Evolutionary conservation across 139 green algal species (phyloP), one percentile per base, ranked within the genome.

Genomic region (Chlorella sorokiniana): DNA sequence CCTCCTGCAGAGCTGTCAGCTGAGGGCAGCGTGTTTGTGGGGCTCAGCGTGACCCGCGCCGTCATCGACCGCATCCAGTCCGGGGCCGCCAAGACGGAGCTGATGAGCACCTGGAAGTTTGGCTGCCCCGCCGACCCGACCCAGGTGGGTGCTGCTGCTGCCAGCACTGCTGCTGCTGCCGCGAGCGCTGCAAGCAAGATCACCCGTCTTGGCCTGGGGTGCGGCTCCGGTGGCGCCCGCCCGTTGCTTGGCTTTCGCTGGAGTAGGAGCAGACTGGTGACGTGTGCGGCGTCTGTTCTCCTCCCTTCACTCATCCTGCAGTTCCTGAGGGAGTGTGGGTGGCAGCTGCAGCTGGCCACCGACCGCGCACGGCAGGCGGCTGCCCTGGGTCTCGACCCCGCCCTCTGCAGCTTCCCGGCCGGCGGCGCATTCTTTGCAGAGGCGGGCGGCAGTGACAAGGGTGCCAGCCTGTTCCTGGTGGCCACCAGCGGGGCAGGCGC

Each of bases 21-120:
- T 16, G 35, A 45, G 33, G 81, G 81, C 72, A 79, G 65, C 52
- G 61, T 52, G 54, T 51, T 86, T 22, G 42, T 73, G 10, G 65
- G 40, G n/a, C 9, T 85, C 2, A 79, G 31, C 40, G 61, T 88
- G 6, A 83, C 84, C 0, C 63, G 79, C 42, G 37, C 48, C 1
- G 78, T 85, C 25, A 76, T 88, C 29, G 35, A 54, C n/a, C 51
- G 69, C 59, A 73, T 85, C 23, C 48, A 48, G 8, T 37, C 31
- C 31, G 54, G 18, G 44, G 76, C 51, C 37, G 56, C 25, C 16
- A 27, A 16, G 27, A 29, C 68, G n/a, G 51, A 33, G 40, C 70
- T 88, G 25, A 78, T 85, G 59, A 45, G 27, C 33, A 79, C 54
- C 44, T 88, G 84, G 84, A 31, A 63, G 62, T 88, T 85, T 88